phyloP scores from a whole-genome alignment of 257 asterid species.

The Ocimum tenuiflorum region DNA sequence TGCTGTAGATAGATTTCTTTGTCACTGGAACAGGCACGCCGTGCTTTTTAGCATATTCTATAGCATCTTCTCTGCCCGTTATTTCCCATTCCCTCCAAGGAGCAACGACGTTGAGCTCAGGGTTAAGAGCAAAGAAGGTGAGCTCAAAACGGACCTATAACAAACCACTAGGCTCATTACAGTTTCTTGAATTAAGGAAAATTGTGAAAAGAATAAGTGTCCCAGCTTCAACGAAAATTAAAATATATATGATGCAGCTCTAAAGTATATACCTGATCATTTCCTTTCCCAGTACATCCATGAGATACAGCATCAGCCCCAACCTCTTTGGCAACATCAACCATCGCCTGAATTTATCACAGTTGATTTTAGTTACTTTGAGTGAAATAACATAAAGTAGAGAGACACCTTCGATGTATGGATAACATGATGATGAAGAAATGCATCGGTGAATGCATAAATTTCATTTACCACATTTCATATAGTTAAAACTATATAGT shows the following conservation, averaged over 20 bases:
- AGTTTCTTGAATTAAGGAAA: neutral
- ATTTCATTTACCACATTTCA: neutral
- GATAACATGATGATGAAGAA: neutral
- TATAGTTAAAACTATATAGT: neutral
- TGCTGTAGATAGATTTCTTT: slow-evolving; percentile 90
- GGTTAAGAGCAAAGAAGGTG: slow-evolving; percentile 94
- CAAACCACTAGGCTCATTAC: slow-evolving; percentile 8
- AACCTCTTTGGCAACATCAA: slow-evolving; percentile 92
- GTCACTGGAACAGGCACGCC: slow-evolving; percentile 92
- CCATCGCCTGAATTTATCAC: slow-evolving; percentile 78
- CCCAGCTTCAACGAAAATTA: neutral
- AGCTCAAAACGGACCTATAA: slow-evolving; percentile 94
- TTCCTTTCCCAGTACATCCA: slow-evolving; percentile 98
- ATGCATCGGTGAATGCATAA: no score
- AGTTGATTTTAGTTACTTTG: slow-evolving; percentile 6
- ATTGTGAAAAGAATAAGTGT: neutral
- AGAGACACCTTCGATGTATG: neutral
- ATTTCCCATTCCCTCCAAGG: slow-evolving; percentile 99
- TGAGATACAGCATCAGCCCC: slow-evolving; percentile 99
- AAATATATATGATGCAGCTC: slow-evolving; percentile 2
- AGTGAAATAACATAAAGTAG: neutral
- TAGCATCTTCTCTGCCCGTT: slow-evolving; percentile 92
- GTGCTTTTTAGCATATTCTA: slow-evolving; percentile 86
- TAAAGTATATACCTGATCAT: slow-evolving; percentile 69
- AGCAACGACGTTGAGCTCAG: slow-evolving; percentile 88